Base-by-base conservation (phyloP, 345 rosid genomes). In the Citrus glauca region DNA sequence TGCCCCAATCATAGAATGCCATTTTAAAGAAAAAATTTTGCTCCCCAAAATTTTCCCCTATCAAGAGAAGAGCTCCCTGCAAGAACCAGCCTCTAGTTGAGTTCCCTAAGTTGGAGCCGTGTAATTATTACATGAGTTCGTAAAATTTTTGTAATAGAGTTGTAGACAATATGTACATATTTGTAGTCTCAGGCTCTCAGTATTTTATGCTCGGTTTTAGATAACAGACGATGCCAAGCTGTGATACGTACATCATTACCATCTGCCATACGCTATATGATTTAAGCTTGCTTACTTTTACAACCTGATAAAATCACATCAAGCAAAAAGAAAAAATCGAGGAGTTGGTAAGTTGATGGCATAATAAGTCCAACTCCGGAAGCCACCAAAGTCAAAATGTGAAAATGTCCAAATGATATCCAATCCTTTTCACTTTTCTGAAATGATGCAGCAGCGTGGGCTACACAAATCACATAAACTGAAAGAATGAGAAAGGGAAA, bases 361-460 rank as follows among this genome's bases (percentile, higher is more conserved):
- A 60, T 28, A 6, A 60, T 48, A 14, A 50, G 27, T 45, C 67
- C 79, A n/a, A 81, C 81, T 73, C 63, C 62, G 1, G 28, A n/a
- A 65, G n/a, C 50, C 48, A 66, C 71, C 2, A 8, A 77, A 77
- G 78, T 81, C 78, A 81, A 79, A 67, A 45, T 71, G 22, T 42
- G 48, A 42, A 42, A 45, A n/a, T 48, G 30, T 60, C 33, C 8
- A 66, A 71, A 53, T 63, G 69, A 20, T 63, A 25, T 16, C 27
- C 24, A 9, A 24, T 68, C 81, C 20, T 28, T 45, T 77, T 81
- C 68, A 66, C n/a, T 67, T 42, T 56, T 10, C 17, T 33, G 35
- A 17, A 53, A 55, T 38, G 17, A 24, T 35, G 66, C 33, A 16
- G 50, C 33, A 37, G 35, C 3, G 2, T 17, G 50, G 30, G 24